Evolutionary conservation across 139 green algal genomes (phyloP), one percentile per base, ranked within the genome.

Genomic region (Astrephomene gubernaculifera): DNA sequence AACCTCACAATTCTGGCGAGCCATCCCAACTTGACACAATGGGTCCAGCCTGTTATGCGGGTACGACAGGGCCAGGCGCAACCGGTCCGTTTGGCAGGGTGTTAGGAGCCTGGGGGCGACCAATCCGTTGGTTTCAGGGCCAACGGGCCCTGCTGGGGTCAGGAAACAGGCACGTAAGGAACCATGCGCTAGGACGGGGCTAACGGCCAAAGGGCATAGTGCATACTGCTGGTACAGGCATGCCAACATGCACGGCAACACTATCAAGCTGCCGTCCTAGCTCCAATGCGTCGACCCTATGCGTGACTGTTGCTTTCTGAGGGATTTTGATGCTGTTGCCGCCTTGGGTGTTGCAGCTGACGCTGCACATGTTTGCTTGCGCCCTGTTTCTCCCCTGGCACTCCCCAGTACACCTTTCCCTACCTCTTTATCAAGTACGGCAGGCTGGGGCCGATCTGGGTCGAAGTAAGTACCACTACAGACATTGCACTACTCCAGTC

Each of bases 371-470:
- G 57, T 65, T 27, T 65, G 9, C 9, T 9, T 6, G 22, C 14
- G 57, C 14, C 57, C 49, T 57, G 57, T 22, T n/a, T 65, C 9
- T 6, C 57, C 22, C 24, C 6, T n/a, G 19, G 9, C 24, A 9
- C 19, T 6, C 57, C 57, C 27, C 76, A 83, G 76, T 27, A 53
- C 3, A 41, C 72, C 29, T 83, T 49, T 41, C 76, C 76, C 10
- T 72, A 83, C 60, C n/a, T 83, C 29, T 73, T 83, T 60, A 54
- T 83, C 60, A 73, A 72, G 41, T 83, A 83, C 41, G 76, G 60
- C 5, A 60, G 72, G 60, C 10, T 83, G 4, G 76, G 60, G 39
- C 60, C 76, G 14, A 63, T 83, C 31, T 83, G 76, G 76, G 29
- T 72, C 0, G 76, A 83, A 57, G 74, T 82, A 36, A 49, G 73